Percentiles rank a stretch among this genome's conserved stretches.
These are phyloP conservation scores for Stylosanthes scabra DNA, from an alignment of 331 rosid genomes.

Conservation along the genomic window DNA sequence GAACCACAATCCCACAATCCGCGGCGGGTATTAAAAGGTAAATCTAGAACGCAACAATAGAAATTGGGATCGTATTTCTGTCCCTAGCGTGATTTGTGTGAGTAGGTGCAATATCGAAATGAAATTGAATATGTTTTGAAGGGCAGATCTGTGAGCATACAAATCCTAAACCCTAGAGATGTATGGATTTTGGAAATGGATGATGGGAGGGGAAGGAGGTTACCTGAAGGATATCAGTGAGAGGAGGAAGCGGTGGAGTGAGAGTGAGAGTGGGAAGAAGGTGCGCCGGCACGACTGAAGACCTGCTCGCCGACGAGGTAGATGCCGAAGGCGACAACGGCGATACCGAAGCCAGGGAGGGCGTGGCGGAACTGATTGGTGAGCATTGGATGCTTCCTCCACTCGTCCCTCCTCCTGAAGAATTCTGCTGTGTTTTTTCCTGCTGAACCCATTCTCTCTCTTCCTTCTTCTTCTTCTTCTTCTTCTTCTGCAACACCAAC, in stretches of 20 bases:
- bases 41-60: no score
- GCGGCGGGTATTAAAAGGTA: no score
- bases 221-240: constrained; percentile 49
- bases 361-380: constrained; percentile 90
- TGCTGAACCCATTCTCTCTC: constrained; percentile 45
- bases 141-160: neutral
- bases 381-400: constrained; percentile 98
- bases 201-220: neutral
- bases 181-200: constrained; percentile 8
- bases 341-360: constrained; percentile 91
- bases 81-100: neutral
- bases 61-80: no score
- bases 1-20: no score
- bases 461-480: neutral
- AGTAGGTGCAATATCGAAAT: neutral
- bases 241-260: constrained; percentile 41
- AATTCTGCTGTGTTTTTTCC: constrained; percentile 79
- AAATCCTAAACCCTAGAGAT: no score
- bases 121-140: no score
- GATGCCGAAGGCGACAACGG: constrained; percentile 86
- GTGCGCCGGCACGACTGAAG: constrained; percentile 59
- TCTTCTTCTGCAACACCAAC: neutral
- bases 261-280: constrained; percentile 29
- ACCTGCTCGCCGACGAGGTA: constrained; percentile 90
- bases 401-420: constrained; percentile 88